Percentiles rank a stretch among this genome's conserved stretches.
These are phyloP conservation scores for Thamnidium elegans DNA, from an alignment of 192 early-diverging fungal genomes.

Conservation along the genomic window DNA sequence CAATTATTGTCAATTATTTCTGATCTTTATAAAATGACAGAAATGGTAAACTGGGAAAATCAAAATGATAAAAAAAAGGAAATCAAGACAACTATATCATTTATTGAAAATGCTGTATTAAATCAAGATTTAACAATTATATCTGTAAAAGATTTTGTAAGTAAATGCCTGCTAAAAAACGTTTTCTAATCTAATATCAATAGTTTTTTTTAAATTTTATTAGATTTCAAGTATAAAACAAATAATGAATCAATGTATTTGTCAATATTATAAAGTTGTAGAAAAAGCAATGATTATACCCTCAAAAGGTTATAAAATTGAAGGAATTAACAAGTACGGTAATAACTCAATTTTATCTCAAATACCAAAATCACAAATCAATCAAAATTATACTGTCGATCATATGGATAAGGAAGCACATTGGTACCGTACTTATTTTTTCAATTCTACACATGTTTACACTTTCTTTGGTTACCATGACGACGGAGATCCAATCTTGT, in stretches of 20 bases:
- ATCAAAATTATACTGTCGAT: slow-evolving; percentile 9
- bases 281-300: slow-evolving; percentile 42
- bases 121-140: neutral
- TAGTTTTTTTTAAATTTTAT: neutral
- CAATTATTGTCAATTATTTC: slow-evolving; percentile 17
- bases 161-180: neutral
- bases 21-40: slow-evolving; percentile 31
- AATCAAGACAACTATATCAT: neutral
- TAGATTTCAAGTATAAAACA: slow-evolving; percentile 22
- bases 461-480: slow-evolving; percentile 29
- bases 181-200: neutral
- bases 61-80: neutral
- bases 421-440: slow-evolving; percentile 35
- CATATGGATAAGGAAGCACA: slow-evolving; percentile 30
- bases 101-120: neutral
- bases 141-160: slow-evolving; percentile 16
- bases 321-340: slow-evolving; percentile 34
- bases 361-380: neutral
- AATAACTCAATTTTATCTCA: neutral
- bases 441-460: slow-evolving; percentile 11
- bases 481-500: slow-evolving; percentile 22
- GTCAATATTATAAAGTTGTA: slow-evolving; percentile 31
- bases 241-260: slow-evolving; percentile 28
- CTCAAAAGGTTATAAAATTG: slow-evolving; percentile 36
- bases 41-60: slow-evolving; percentile 33